Evolutionary conservation across 192 early-diverging fungal species (phyloP).

Genomic region (Backusella tuberculispora): DNA sequence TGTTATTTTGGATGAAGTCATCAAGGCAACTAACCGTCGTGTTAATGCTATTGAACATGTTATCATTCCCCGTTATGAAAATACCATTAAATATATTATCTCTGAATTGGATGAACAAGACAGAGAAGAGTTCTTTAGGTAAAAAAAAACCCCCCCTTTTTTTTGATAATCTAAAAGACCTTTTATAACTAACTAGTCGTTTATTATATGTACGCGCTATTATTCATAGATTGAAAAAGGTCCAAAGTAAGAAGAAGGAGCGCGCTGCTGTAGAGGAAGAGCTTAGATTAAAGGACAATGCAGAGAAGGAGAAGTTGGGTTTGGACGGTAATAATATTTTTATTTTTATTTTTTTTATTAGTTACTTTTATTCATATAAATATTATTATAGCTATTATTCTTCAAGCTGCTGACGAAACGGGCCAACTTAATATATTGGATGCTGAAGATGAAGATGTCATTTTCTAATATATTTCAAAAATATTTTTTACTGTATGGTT

Average conservation of each 20-base stretch:
- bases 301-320: slow-evolving; percentile 16
- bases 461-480: slow-evolving; percentile 9
- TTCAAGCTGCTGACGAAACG: slow-evolving; percentile 39
- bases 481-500: background rate
- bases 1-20: slow-evolving; percentile 98
- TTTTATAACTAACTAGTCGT: background rate
- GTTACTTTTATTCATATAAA: background rate
- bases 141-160: too few species aligned
- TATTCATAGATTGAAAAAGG: slow-evolving; percentile 84
- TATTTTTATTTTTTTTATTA: background rate
- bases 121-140: slow-evolving; percentile 97
- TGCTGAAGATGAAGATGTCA: slow-evolving; percentile 40
- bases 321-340: slow-evolving; percentile 19
- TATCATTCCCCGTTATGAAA: slow-evolving; percentile 98
- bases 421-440: slow-evolving; percentile 42
- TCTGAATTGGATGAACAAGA: slow-evolving; percentile 99
- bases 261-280: slow-evolving; percentile 61
- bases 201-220: background rate
- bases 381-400: background rate
- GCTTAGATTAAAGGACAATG: slow-evolving; percentile 29
- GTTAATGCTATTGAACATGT: slow-evolving; percentile 99
- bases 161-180: background rate
- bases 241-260: slow-evolving; percentile 98
- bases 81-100: slow-evolving; percentile 96
- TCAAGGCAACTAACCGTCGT: slow-evolving; percentile 97